Evolutionary conservation across 257 asterid species (phyloP), one percentile per base, ranked within the genome.

Genomic region (Nicotiana noctiflora): DNA sequence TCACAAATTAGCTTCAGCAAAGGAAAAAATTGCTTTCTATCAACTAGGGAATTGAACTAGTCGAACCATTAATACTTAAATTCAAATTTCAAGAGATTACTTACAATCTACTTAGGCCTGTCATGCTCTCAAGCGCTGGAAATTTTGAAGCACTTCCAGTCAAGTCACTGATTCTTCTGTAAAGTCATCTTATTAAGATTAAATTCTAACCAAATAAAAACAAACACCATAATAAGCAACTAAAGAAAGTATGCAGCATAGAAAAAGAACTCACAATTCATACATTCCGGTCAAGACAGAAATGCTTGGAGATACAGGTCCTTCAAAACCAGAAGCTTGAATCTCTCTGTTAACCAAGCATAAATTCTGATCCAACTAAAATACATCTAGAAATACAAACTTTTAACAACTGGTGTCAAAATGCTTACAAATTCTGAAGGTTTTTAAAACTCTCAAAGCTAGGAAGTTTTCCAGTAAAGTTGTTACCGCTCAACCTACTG

Each of bases 381-480:
- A 55, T 29, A 31, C 3, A 29, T 29, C 52, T n/a, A 34, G 52
- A 18, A 29, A 29, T 12, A 6, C 21, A 55, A 55, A n/a, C 27
- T 55, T 76, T 4, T 27, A 53, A 1, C 5, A 18, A 3, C 21
- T 25, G 29, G 32, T 66, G 15, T 76, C 9, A 29, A 59, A 31
- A 55, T 76, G 18, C 84, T 81, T 55, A 81, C 84, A 81, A 13
- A 40, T 1, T 75, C 32, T 25, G 34, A 34, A 82, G 82, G 62
- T 40, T 64, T 76, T 23, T 17, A 49, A 59, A 77, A 44, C 52
- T 60, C 23, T 75, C 70, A 57, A 81, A 57, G 66, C 60, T 59
- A 40, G 83, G 79, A 29, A 82, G 61, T 78, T 82, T 77, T 49
- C 85, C 85, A 15, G 60, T 70, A 62, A 82, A 82, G 37, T 77